Conservation (phyloP, 371 early-diverging fungal genomes). For the Mucor mucedo region DNA sequence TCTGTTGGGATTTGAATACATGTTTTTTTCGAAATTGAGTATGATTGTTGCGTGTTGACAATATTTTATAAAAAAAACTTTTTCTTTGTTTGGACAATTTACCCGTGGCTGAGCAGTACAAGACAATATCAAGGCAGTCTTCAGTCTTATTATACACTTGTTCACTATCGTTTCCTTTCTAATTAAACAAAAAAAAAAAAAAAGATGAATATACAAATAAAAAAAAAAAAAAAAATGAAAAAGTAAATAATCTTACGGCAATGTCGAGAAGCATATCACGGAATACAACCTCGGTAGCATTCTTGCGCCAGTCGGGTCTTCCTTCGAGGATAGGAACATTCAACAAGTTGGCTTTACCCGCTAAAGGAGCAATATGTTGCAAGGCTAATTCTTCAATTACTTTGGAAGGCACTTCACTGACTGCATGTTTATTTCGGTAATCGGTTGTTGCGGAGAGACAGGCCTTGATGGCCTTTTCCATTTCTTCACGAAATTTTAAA, state of each 20-base stretch:
- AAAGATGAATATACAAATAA: neutral
- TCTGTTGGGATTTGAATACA: neutral
- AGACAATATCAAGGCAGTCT: conserved; percentile 44
- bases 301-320: conserved; percentile 48
- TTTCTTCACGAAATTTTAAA: conserved; percentile 15
- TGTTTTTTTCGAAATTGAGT: neutral
- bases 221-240: neutral
- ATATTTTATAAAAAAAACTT: neutral
- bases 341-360: conserved; percentile 28
- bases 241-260: conserved; percentile 28
- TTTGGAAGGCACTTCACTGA: conserved; percentile 9
- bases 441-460: conserved; percentile 17
- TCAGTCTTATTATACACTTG: conserved; percentile 32
- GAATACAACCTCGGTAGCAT: conserved; percentile 45
- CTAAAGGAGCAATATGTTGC: conserved; percentile 29
- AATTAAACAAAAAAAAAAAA: neutral
- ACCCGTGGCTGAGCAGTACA: conserved; percentile 44
- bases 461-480: conserved; percentile 16
- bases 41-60: neutral
- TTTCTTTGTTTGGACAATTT: neutral
- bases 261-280: conserved; percentile 31
- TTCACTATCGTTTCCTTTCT: conserved; percentile 4
- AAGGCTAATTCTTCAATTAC: conserved; percentile 25
- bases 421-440: conserved; percentile 8
- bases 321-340: conserved; percentile 13